These are phyloP conservation scores for Yarrowia sp. DNA, from an alignment of 805 yeast species.

Conservation along the genomic window DNA sequence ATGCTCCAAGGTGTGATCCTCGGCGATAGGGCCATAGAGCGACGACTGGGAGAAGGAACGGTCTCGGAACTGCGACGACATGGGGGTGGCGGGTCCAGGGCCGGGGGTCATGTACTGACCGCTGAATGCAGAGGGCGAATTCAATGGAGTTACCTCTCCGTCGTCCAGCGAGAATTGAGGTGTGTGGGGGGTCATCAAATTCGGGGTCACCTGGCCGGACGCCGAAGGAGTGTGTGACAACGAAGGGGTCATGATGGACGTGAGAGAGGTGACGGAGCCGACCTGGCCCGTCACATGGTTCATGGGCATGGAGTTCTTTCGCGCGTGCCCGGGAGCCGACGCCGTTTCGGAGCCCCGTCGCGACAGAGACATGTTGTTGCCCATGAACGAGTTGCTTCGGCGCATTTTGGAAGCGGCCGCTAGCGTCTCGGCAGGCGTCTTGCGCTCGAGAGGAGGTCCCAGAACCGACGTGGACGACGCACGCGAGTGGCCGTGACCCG, in stretches of 20 bases:
- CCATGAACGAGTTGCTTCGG: constrained; percentile 25
- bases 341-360: constrained; percentile 27
- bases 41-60: constrained; percentile 22
- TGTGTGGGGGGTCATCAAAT: constrained; percentile 18
- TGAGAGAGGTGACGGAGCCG: constrained; percentile 17
- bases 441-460: constrained; percentile 26
- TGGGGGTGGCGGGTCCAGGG: constrained; percentile 21
- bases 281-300: constrained; percentile 26
- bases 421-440: constrained; percentile 24
- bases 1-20: neutral
- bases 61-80: constrained; percentile 20
- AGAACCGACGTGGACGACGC: constrained; percentile 11
- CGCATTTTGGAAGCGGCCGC: constrained; percentile 24
- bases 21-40: constrained; percentile 9
- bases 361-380: constrained; percentile 15
- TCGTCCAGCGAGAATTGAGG: constrained; percentile 26
- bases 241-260: constrained; percentile 22
- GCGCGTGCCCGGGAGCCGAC: constrained; percentile 5
- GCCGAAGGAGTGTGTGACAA: constrained; percentile 9
- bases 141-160: constrained; percentile 20
- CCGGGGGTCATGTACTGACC: constrained; percentile 12
- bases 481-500: neutral
- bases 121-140: constrained; percentile 22
- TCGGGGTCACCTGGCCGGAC: constrained; percentile 20
- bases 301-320: constrained; percentile 22